A percentile compares a stretch with the other conserved stretches of the same genome.
Conservation (phyloP, 805 yeast species). For the Yueomyces sp. region DNA sequence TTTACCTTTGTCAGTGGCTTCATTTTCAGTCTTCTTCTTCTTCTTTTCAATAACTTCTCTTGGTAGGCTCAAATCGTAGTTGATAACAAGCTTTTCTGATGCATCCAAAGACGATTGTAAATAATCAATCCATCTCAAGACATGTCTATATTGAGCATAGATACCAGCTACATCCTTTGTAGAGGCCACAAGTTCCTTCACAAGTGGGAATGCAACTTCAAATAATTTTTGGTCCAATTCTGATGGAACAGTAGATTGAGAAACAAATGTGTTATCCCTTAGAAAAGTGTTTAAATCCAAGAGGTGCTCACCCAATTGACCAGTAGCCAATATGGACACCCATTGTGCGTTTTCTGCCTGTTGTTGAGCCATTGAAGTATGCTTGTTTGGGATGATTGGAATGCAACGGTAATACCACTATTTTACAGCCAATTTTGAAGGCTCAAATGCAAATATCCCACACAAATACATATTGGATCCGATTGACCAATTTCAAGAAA, state of each 20-base stretch:
- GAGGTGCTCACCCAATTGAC: slow-evolving; percentile 39
- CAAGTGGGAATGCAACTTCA: slow-evolving; percentile 48
- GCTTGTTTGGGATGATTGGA: no score
- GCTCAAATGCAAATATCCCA: no score
- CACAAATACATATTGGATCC: no score
- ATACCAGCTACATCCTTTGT: slow-evolving; percentile 32
- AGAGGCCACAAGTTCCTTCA: slow-evolving; percentile 40
- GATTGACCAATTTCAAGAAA: no score
- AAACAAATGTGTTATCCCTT: slow-evolving; percentile 55
- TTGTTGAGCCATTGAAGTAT: slow-evolving; percentile 21
- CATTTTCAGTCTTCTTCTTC: slow-evolving; percentile 34
- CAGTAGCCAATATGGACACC: slow-evolving; percentile 47
- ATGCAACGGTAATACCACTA: no score
- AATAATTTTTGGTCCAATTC: slow-evolving; percentile 62
- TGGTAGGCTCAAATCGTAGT: slow-evolving; percentile 52
- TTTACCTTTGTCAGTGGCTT: slow-evolving; percentile 14
- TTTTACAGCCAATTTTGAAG: no score
- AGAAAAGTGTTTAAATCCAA: slow-evolving; percentile 56
- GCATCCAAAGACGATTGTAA: slow-evolving; percentile 56
- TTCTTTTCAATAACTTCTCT: slow-evolving; percentile 54
- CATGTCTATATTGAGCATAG: slow-evolving; percentile 59
- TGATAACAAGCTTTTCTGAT: slow-evolving; percentile 45
- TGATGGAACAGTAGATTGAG: slow-evolving; percentile 48
- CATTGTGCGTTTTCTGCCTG: slow-evolving; percentile 75
- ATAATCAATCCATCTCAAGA: slow-evolving; percentile 85